phyloP scores from a whole-genome alignment of 2,329 filamentous ascomycete species.

The Cladosporium sp. region DNA sequence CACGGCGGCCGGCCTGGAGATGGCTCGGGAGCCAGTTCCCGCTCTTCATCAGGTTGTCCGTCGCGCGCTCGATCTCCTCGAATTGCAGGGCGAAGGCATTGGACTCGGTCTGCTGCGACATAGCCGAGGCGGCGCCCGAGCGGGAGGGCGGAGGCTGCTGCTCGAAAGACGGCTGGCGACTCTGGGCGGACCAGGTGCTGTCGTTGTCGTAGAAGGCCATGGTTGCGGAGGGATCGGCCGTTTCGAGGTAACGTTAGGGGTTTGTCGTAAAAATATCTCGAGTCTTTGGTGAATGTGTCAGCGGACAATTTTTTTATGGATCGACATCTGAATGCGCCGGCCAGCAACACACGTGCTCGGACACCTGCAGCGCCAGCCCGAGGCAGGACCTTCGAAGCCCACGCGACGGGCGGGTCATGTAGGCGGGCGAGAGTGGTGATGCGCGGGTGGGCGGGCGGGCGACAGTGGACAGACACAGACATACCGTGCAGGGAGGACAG shows the following conservation, averaged over 20 bases:
- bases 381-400: background rate
- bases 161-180: constrained; percentile 65
- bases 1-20: constrained; percentile 57
- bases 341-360: background rate
- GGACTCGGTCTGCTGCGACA: constrained; percentile 57
- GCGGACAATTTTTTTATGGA: background rate
- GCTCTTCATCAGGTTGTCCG: constrained; percentile 94
- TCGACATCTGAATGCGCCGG: constrained; percentile 1
- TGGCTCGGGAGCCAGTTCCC: constrained; percentile 69
- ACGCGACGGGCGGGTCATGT: background rate
- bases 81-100: constrained; percentile 80
- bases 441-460: background rate
- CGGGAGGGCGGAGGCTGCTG: constrained; percentile 65
- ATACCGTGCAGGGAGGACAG: background rate
- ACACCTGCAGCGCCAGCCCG: background rate
- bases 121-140: constrained; percentile 68
- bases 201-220: constrained; percentile 69
- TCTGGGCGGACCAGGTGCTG: constrained; percentile 53
- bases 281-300: background rate
- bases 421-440: background rate
- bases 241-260: background rate
- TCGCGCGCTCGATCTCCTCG: constrained; percentile 92
- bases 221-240: constrained; percentile 1
- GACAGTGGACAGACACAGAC: background rate
- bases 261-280: constrained; percentile 1